Base-by-base conservation (phyloP, 495 filamentous ascomycete species). In the Neurospora terricola region DNA sequence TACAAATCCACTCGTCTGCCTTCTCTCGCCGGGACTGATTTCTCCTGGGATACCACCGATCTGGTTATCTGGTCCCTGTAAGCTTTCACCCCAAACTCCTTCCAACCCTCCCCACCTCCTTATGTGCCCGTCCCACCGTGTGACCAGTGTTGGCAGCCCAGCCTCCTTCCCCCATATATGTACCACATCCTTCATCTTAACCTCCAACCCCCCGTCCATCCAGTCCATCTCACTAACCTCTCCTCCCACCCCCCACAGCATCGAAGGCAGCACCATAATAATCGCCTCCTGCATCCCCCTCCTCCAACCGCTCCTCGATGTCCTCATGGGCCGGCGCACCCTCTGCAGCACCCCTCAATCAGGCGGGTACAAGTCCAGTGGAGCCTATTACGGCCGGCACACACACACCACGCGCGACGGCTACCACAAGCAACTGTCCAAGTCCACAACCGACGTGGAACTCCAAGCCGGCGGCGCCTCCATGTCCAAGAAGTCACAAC, bases 201-300 rank as follows among this genome's bases (percentile, higher is more conserved):
- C 82, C 3, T 75, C 82, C 83, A 79, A 77, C 79, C 54, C 16
- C 37, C 69, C 16, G 27, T 3, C 8, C 39, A 0, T 16, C 45
- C 69, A 5, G 36, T 43, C 27, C 11, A 18, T 8, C 4, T 37
- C 12, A 10, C 43, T 21, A 34, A 23, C 36, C 40, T 3, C 12
- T 8, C 73, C 54, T 23, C 72, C 27, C 38, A 21, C 12, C 11
- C 42, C n/a, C 23, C 14, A 75, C 68, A 85, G 83, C 38, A 77
- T 85, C 77, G 85, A 87, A 77, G 83, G 81, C 21, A 83, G 82
- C 76, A 79, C 81, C 38, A 78, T 86, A 72, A 84, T 85, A 72
- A 83, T 86, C 39, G 85, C 85, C 16, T 80, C 84, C 36, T 86
- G 83, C 75, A 84, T 87, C 69, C 85, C 85, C 8, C 79, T 85